Percentiles rank a stretch among this genome's conserved stretches.
These are phyloP conservation scores for Lachnellula hyalina DNA, from an alignment of 2,329 filamentous ascomycete genomes.

Conservation along the genomic window DNA sequence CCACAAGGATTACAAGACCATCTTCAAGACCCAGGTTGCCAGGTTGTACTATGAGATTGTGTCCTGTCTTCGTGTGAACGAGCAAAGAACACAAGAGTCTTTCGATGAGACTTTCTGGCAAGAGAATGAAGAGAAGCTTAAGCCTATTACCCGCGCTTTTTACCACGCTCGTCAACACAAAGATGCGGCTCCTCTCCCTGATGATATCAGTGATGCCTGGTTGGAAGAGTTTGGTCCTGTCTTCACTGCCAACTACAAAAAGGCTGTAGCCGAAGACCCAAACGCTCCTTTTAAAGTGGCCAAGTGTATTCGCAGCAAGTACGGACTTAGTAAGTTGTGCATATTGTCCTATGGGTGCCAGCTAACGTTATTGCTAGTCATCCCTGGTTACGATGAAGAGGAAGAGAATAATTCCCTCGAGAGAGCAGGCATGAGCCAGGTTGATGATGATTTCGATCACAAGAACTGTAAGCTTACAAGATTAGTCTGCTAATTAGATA, in stretches of 20 bases:
- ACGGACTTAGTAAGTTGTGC: not conserved
- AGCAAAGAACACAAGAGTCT: not conserved
- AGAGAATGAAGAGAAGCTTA: not conserved
- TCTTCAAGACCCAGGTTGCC: not conserved
- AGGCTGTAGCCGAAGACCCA: not conserved
- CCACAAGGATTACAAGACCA: not conserved
- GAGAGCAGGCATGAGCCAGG: not conserved
- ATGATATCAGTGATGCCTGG: not conserved
- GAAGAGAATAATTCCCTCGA: not conserved
- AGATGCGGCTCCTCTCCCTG: not conserved
- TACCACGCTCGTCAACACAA: not conserved
- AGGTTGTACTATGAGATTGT: not conserved
- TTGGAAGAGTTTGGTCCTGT: not conserved
- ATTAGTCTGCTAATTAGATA: not conserved
- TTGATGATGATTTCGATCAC: not conserved
- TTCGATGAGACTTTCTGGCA: not conserved
- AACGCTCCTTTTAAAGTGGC: not conserved
- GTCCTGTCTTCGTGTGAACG: not conserved
- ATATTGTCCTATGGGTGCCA: not conserved
- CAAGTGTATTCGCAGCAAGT: not conserved
- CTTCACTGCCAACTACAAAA: not conserved
- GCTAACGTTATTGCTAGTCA: not conserved
- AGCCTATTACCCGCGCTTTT: not conserved
- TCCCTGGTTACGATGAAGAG: not conserved
- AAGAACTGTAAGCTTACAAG: not conserved